Conservation (phyloP, 495 filamentous ascomycete species). For the Evansstolkia leycettana region DNA sequence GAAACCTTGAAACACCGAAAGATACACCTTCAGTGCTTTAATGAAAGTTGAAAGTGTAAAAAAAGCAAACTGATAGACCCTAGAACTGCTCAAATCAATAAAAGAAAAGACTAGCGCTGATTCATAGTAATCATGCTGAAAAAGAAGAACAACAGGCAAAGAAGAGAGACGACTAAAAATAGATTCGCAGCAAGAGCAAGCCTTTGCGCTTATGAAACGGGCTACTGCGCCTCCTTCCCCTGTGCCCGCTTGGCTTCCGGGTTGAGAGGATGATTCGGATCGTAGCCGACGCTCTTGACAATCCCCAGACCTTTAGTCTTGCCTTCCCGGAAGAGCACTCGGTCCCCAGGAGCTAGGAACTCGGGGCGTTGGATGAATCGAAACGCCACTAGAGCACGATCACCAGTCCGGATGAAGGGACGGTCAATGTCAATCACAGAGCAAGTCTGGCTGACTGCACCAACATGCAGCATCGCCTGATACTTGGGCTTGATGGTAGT, state of each 20-base stretch:
- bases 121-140: too few species aligned
- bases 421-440: conserved; percentile 96
- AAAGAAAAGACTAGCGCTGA: too few species aligned
- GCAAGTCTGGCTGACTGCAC: conserved; percentile 89
- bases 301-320: conserved; percentile 93
- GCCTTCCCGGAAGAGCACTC: conserved; percentile 87
- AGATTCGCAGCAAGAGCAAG: background rate
- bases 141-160: too few species aligned
- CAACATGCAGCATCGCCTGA: conserved; percentile 97
- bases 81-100: too few species aligned
- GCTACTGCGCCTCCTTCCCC: conserved; percentile 1
- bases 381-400: conserved; percentile 85
- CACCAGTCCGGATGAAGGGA: conserved; percentile 88
- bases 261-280: conserved; percentile 47
- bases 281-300: conserved; percentile 85
- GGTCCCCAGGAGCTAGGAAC: conserved; percentile 77
- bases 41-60: too few species aligned
- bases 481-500: conserved; percentile 99
- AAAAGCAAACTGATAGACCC: too few species aligned
- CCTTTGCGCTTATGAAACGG: background rate
- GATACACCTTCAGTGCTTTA: too few species aligned
- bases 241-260: conserved; percentile 21
- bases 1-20: too few species aligned
- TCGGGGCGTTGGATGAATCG: conserved; percentile 93
- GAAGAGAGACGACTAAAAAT: too few species aligned